Percentiles rank a stretch among this genome's conserved stretches.
phyloP scores from a whole-genome alignment of 148 eudicot genomes.

The Simmondsia chinensis region DNA sequence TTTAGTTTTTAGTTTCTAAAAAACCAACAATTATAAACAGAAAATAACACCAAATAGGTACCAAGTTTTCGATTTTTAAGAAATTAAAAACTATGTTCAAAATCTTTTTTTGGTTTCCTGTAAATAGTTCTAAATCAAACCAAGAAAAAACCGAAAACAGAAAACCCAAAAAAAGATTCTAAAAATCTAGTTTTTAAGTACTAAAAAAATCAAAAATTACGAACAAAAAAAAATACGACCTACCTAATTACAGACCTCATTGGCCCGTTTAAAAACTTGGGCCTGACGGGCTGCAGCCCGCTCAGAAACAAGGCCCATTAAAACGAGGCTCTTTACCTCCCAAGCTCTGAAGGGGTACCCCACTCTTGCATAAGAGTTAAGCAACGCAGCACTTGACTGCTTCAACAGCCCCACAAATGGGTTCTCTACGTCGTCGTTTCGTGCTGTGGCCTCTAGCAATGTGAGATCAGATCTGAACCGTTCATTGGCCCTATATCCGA shows the following conservation, averaged over 20 bases:
- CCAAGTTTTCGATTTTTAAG: too few species aligned
- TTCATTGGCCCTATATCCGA: conserved; percentile 64
- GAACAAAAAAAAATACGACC: conserved; percentile 3
- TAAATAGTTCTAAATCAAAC: too few species aligned
- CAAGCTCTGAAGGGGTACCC: conserved; percentile 66
- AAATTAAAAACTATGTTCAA: too few species aligned
- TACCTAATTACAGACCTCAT: conserved; percentile 45
- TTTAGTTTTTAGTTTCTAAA: too few species aligned
- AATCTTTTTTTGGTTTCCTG: too few species aligned
- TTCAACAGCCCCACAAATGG: conserved; percentile 40
- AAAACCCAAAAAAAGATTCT: too few species aligned
- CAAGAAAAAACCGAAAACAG: too few species aligned
- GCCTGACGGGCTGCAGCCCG: conserved; percentile 51
- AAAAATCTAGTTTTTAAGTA: too few species aligned
- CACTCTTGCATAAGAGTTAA: conserved; percentile 76
- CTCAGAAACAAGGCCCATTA: conserved; percentile 55
- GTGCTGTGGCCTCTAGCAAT: conserved; percentile 55
- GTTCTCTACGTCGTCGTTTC: conserved; percentile 54
- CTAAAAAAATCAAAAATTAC: too few species aligned
- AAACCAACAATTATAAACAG: too few species aligned
- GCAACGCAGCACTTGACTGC: conserved; percentile 69
- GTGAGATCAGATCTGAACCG: conserved; percentile 75
- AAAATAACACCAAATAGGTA: too few species aligned
- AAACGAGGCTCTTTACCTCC: conserved; percentile 65
- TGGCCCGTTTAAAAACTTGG: conserved; percentile 46